Evolutionary conservation across 2,329 filamentous ascomycete species (phyloP).

Genomic region (Ophiostoma piceae): DNA sequence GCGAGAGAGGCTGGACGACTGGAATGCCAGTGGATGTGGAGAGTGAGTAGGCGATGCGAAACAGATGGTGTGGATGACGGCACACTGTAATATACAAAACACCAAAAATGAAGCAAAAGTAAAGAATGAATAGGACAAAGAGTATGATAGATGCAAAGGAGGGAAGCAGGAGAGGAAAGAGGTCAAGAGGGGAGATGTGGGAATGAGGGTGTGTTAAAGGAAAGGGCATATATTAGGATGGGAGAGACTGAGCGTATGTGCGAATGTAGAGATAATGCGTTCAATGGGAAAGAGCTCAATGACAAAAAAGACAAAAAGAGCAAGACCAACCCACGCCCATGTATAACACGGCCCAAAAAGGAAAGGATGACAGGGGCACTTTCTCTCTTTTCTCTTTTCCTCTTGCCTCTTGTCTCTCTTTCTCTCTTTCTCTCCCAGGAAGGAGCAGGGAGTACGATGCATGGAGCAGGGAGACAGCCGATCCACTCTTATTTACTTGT

Average conservation of each 20-base stretch:
- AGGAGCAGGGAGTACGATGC: background rate
- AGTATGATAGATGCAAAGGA: background rate
- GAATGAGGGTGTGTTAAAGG: background rate
- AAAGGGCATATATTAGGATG: background rate
- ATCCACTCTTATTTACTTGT: background rate
- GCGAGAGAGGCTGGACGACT: background rate
- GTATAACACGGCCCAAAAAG: conserved; percentile 6
- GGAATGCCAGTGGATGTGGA: background rate
- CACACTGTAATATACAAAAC: background rate
- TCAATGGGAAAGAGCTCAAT: conserved; percentile 1
- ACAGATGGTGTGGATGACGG: conserved; percentile 9
- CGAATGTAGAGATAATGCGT: background rate
- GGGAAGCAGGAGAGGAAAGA: background rate
- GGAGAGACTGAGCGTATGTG: background rate
- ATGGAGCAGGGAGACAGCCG: background rate
- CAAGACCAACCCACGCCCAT: background rate
- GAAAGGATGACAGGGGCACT: conserved; percentile 14
- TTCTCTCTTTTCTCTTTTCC: background rate
- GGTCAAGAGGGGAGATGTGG: background rate
- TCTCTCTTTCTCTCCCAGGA: background rate
- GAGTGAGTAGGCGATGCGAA: background rate
- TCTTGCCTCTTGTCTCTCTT: background rate
- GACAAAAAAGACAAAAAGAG: conserved; percentile 13
- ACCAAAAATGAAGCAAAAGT: background rate
- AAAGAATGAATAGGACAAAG: background rate